Evolutionary conservation across 2,329 filamentous ascomycete genomes (phyloP).

Genomic region (Penicillium paneum): DNA sequence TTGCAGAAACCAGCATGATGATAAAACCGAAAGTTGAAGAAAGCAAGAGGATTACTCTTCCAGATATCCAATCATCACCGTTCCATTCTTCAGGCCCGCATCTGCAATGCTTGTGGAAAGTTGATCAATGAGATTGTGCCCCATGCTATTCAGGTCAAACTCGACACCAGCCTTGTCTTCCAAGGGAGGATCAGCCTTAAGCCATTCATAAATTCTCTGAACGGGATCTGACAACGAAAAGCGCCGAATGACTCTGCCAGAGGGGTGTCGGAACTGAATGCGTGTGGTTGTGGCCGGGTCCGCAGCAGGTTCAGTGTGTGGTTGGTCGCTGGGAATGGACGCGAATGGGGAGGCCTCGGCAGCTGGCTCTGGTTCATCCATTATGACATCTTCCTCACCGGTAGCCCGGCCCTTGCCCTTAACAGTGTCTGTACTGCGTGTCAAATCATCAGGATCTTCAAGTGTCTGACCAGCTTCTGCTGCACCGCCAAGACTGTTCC

Average conservation of each 20-base stretch:
- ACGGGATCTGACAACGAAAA: constrained; percentile 76
- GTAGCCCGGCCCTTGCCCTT: constrained; percentile 50
- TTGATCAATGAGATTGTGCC: constrained; percentile 75
- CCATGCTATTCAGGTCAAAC: constrained; percentile 88
- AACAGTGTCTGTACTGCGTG: constrained; percentile 58
- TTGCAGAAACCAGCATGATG: constrained; percentile 2
- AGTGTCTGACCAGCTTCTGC: constrained; percentile 51
- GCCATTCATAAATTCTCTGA: constrained; percentile 86
- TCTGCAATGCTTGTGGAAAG: constrained; percentile 73
- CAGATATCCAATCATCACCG: constrained; percentile 90
- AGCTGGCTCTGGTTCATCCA: constrained; percentile 40
- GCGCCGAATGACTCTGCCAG: constrained; percentile 79
- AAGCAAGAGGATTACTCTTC: constrained; percentile 48
- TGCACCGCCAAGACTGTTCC: constrained; percentile 71
- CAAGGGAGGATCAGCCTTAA: constrained; percentile 76
- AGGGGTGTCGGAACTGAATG: constrained; percentile 87
- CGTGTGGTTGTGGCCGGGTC: constrained; percentile 72
- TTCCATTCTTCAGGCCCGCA: constrained; percentile 84
- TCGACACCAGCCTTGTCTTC: constrained; percentile 72
- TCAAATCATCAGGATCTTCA: constrained; percentile 83
- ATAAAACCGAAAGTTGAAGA: not conserved
- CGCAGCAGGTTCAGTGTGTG: constrained; percentile 74
- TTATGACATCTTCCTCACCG: constrained; percentile 34
- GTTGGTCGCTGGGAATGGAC: constrained; percentile 66
- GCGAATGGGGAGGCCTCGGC: constrained; percentile 55